Evolutionary conservation across 805 yeast genomes (phyloP), one percentile per base, ranked within the genome.

Genomic region (Alloascoidea africana): DNA sequence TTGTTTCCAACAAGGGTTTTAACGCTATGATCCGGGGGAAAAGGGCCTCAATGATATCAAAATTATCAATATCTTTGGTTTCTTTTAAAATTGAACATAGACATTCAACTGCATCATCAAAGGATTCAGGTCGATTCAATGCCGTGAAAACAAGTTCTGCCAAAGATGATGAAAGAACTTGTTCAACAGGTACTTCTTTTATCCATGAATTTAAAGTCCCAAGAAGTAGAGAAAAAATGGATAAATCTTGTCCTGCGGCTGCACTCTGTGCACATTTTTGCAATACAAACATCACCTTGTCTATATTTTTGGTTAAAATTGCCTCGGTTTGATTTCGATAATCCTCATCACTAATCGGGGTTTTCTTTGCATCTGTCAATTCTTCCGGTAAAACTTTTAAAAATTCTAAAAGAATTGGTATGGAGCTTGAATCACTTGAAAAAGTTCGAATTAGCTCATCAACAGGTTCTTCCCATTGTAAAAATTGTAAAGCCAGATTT

Each of bases 351-450:
- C 85, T 73, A 44, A 89, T 62, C 14, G 87, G 78, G 1, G 91
- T 73, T 41, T 75, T 75, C 46, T 78, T 81, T 37, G 76, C 73
- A 47, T 81, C 93, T 34, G 76, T 58, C 34, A 86, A 67, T 57
- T 91, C 98, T 54, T 91, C 97, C 1, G 99, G 98, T 40, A 91
- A 60, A 37, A 91, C 77, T 52, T 76, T 77, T 44, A 91, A 66
- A 49, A 89, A 86, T 51, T 83, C 93, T 39, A 93, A 62, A 33
- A 89, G 54, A 36, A 72, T 55, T 39, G 55, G 58, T 47, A 68
- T 52, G 36, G 60, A 52, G 38, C 53, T 60, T 37, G 60, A 56
- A 38, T 57, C 44, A 13, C 49, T 38, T 14, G 70, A 63, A 30
- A 80, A 55, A 14, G 58, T 52, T 3, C 63, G 43, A 13, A 81